Evolutionary conservation across 2,329 filamentous ascomycete genomes (phyloP), one percentile per base, ranked within the genome.

Genomic region (Trichophyton schoenleinii): DNA sequence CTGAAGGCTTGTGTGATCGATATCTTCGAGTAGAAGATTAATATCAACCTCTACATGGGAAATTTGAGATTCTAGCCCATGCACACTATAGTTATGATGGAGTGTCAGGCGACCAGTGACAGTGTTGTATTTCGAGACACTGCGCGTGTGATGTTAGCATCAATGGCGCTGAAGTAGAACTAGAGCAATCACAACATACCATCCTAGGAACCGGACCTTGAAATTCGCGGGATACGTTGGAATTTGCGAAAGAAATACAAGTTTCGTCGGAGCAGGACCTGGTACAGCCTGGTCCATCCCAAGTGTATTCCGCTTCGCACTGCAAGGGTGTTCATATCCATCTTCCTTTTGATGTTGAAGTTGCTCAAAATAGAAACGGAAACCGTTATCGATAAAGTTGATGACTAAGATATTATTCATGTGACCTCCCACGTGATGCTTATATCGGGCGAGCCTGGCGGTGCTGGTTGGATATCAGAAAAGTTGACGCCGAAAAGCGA

Each of bases 181-280:
- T 34, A 15, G 34, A 8, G 11, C 42, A 20, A 18, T 13, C 5
- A 13, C 28, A 38, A 75, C 84, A 76, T 80, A 96, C 92, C 91
- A 96, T 73, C 90, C 91, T 58, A 97, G 75, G 73, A 97, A 95
- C 64, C 92, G 86, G 63, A 96, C 87, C 76, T 97, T 97, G n/a
- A 84, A 82, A 46, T 83, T 82, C 13, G 76, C 65, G n/a, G 76
- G 70, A 57, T 77, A 76, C 58, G 70, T 69, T 2, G 80, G 76
- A 13, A 91, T 75, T 61, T 81, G 77, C 13, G 82, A 83, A 60
- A 92, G 78, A 63, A 90, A 83, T 63, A 86, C 83, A 46, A 86
- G 77, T 62, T 75, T 78, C 22, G 85, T 86, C 34, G 55, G 55
- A 36, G 83, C 75, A 31, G 88, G 87, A 7, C 81, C 83, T 64